Percentiles rank a stretch among this genome's conserved stretches.
These are phyloP conservation scores for Metroxylon sagu DNA, from an alignment of 176 grass and related monocot genomes.

Conservation along the genomic window DNA sequence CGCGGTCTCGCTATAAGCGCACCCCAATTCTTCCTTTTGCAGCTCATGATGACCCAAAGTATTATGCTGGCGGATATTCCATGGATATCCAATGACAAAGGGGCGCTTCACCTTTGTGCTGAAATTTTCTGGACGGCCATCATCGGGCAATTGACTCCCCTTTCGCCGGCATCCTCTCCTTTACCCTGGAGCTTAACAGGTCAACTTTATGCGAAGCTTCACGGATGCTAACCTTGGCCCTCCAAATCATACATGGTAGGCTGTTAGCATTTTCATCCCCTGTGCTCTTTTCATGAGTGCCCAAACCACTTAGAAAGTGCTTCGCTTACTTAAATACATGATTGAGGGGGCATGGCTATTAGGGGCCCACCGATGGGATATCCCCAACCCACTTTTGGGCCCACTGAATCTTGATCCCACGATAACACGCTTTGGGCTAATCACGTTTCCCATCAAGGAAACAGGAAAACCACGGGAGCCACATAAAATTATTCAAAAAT, in stretches of 20 bases:
- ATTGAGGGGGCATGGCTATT: too few relatives aligned
- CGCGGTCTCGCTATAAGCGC: background rate
- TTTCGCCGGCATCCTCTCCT: constrained; percentile 18
- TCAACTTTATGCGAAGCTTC: constrained; percentile 5
- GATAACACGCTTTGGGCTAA: too few relatives aligned
- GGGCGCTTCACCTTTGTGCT: background rate
- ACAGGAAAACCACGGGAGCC: too few relatives aligned
- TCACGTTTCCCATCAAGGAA: too few relatives aligned
- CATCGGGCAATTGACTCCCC: constrained; percentile 24
- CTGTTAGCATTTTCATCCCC: background rate
- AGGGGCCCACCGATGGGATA: too few relatives aligned
- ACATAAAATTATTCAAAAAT: too few relatives aligned
- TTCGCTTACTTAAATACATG: background rate
- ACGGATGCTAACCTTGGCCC: background rate
- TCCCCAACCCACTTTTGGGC: too few relatives aligned
- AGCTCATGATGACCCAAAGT: background rate
- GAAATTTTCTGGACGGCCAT: constrained; percentile 3
- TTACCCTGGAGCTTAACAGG: background rate
- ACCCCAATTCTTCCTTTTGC: background rate
- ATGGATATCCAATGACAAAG: constrained; percentile 5
- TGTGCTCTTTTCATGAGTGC: background rate
- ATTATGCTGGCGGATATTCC: constrained; percentile 22
- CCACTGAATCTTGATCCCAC: too few relatives aligned
- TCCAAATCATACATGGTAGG: too few relatives aligned
- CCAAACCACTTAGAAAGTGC: constrained; percentile 8